A percentile compares a stretch with the other conserved stretches of the same genome.
phyloP scores from a whole-genome alignment of 164 flowering plant species.

The Aristolochia contorta region DNA sequence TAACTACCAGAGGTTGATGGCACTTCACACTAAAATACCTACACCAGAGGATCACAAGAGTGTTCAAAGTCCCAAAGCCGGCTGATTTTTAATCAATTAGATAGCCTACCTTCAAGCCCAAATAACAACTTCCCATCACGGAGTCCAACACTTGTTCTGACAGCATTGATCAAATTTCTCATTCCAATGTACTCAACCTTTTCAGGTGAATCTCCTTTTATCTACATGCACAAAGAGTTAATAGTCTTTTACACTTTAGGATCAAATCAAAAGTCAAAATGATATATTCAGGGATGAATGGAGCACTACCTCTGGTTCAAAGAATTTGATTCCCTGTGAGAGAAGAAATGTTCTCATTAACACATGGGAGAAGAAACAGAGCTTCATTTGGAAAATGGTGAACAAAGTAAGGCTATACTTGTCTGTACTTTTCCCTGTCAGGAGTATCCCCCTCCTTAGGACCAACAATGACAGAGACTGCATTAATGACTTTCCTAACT shows the following conservation, averaged over 20 bases:
- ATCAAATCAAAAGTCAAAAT: neutral
- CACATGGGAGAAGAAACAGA: constrained; percentile 1
- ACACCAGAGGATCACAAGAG: no score
- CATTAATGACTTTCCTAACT: constrained; percentile 78
- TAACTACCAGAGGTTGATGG: neutral
- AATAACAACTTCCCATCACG: constrained; percentile 64
- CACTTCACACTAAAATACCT: neutral
- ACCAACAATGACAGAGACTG: constrained; percentile 90
- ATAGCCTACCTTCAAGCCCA: constrained; percentile 71
- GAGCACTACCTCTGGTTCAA: constrained; percentile 86
- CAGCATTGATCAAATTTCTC: constrained; percentile 71
- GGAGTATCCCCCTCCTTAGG: constrained; percentile 99
- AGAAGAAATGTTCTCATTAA: constrained; percentile 10
- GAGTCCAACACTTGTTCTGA: constrained; percentile 62
- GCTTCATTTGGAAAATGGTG: neutral
- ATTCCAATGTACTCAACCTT: constrained; percentile 87
- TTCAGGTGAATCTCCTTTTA: constrained; percentile 96
- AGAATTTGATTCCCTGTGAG: constrained; percentile 95
- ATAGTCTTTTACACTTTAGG: neutral
- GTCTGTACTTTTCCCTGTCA: constrained; percentile 90
- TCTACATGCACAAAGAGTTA: constrained; percentile 31
- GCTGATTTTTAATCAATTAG: neutral
- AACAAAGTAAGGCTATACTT: constrained; percentile 33
- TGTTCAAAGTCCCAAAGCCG: neutral
- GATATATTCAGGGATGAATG: constrained; percentile 4